Evolutionary conservation across 768 basidiomycete species (phyloP).

Genomic region (Boletus pseudopeckii): DNA sequence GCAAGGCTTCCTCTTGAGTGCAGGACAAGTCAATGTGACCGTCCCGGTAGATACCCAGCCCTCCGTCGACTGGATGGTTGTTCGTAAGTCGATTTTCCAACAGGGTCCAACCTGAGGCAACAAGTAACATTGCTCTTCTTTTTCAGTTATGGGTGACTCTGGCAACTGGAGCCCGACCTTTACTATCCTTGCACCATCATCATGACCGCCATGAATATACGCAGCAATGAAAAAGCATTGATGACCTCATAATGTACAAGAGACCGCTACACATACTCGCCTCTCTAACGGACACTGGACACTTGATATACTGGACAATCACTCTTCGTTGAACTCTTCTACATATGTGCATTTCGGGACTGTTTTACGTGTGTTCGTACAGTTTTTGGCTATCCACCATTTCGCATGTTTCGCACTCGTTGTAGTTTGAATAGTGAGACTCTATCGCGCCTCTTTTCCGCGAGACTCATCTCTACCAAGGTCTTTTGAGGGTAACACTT

Average conservation of each 20-base stretch:
- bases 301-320: constrained; percentile 8
- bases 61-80: constrained; percentile 40
- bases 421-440: not conserved
- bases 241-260: constrained; percentile 18
- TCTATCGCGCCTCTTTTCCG: too few species aligned
- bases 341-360: not conserved
- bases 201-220: constrained; percentile 14
- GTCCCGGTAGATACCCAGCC: constrained; percentile 37
- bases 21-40: constrained; percentile 36
- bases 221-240: not conserved
- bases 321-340: constrained; percentile 1
- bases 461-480: too few species aligned
- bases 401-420: constrained; percentile 10
- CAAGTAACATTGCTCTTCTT: not conserved
- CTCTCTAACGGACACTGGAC: constrained; percentile 13
- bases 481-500: too few species aligned
- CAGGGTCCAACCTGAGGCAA: not conserved
- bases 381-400: not conserved
- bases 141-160: constrained; percentile 51
- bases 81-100: constrained; percentile 34
- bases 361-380: constrained; percentile 1
- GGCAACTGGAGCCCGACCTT: constrained; percentile 47
- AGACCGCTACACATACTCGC: not conserved
- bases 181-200: constrained; percentile 32
- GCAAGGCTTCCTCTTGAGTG: constrained; percentile 34